Conservation (phyloP, 2,329 filamentous ascomycete species). For the Chalara sp. region DNA sequence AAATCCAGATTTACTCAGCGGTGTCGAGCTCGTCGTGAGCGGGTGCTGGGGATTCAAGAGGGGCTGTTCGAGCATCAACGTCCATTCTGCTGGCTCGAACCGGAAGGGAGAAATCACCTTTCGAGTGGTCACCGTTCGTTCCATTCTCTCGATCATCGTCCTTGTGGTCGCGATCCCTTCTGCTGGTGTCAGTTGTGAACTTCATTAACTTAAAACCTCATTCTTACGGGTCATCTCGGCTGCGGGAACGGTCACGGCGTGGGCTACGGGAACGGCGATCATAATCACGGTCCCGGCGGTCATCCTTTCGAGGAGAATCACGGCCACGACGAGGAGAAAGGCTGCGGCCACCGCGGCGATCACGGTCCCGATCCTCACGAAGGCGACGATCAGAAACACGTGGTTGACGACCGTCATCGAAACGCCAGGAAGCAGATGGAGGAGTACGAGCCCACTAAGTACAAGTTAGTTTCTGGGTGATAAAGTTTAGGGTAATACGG, state of each 20-base stretch:
- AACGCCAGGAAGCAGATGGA: conserved; percentile 96
- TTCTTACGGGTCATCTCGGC: conserved; percentile 54
- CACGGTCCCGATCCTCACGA: conserved; percentile 44
- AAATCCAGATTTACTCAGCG: conserved; percentile 56
- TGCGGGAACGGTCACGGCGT: conserved; percentile 60
- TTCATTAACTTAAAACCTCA: not conserved
- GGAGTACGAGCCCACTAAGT: conserved; percentile 93
- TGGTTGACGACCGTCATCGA: conserved; percentile 82
- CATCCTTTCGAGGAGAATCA: conserved; percentile 73
- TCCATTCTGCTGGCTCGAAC: conserved; percentile 6
- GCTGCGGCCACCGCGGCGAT: conserved; percentile 62
- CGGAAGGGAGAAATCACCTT: conserved; percentile 52
- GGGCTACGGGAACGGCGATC: conserved; percentile 55
- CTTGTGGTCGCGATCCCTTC: conserved; percentile 39
- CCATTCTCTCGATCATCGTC: conserved; percentile 68
- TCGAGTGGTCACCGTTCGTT: conserved; percentile 81
- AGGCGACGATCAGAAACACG: conserved; percentile 36
- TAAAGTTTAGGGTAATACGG: conserved; percentile 2
- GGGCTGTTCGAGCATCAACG: conserved; percentile 29
- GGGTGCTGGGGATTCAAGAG: conserved; percentile 71
- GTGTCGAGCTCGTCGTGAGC: conserved; percentile 94
- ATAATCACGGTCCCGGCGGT: conserved; percentile 73
- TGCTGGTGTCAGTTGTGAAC: not conserved
- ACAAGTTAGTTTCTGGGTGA: conserved; percentile 2
- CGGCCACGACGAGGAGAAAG: conserved; percentile 71